Base-by-base conservation (phyloP, 768 basidiomycete genomes). In the Tricholoma flavovirens region DNA sequence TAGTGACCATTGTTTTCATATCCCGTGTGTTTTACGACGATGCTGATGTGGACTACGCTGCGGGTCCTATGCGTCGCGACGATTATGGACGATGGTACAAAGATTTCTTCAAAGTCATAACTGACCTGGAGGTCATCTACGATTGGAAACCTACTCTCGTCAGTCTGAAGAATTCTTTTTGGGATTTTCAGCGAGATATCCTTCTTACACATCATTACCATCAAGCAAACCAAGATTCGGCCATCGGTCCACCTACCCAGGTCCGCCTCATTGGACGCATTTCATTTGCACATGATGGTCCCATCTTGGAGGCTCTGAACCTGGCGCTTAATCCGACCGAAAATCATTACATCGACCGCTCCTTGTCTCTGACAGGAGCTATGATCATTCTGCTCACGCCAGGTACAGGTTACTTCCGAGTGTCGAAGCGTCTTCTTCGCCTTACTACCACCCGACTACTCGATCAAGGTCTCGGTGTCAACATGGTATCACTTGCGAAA, bases 21-120 rank as follows among this genome's bases (percentile, higher is more conserved):
- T 94, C 94, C 2, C 83, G 97, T 46, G 91, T 98, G 14, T 88
- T 84, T 67, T 95, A 96, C 67, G 92, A 95, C 59, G 74, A 82
- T 50, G 78, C 82, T 5, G 92, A 94, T 68, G 79, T 90, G 48
- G 81, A 83, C 58, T 89, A 89, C 60, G 92, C 92, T 2, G 88
- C 89, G 2, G 91, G 92, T 1, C 90, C 90, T 5, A 74, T 98
- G 48, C 79, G 83, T 12, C 74, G 78, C 51, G 87, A 93, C 62
- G 90, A 91, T 54, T 78, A 85, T 46, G 87, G 85, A 9, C 70
- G 73, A 30, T 92, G 85, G 84, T 93, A 94, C 73, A 96, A 97
- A 70, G 97, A 97, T 67, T 96, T 95, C 64, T 98, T 85, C 81
- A 94, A 96, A 70, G 87, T 98, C 62, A 90, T 95, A 65, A 90